phyloP scores from a whole-genome alignment of 495 filamentous ascomycete species.

The Daldinia vernicosa region DNA sequence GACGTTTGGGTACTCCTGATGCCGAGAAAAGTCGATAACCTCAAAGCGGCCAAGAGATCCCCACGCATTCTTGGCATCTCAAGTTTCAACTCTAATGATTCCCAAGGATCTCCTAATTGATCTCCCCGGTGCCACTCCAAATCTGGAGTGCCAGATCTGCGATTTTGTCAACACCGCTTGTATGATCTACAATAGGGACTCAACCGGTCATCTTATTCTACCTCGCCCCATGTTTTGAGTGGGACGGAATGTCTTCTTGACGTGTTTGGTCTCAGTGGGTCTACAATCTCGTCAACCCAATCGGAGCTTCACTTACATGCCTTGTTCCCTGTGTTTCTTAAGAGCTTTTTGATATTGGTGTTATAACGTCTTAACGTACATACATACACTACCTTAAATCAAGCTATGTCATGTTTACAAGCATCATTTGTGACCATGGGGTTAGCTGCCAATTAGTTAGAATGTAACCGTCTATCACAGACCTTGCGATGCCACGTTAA shows the following conservation, averaged over 20 bases:
- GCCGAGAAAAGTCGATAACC: slow-evolving; percentile 36
- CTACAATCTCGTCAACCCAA: slow-evolving; percentile 24
- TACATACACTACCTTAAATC: slow-evolving; percentile 2
- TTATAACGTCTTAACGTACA: slow-evolving; percentile 3
- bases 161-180: slow-evolving; percentile 21
- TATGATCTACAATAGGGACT: slow-evolving; percentile 37
- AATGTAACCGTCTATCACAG: slow-evolving; percentile 24
- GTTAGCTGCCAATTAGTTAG: not conserved
- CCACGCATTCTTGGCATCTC: slow-evolving; percentile 38
- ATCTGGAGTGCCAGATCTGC: slow-evolving; percentile 29
- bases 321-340: slow-evolving; percentile 30
- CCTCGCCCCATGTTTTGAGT: slow-evolving; percentile 32
- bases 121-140: slow-evolving; percentile 25
- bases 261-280: slow-evolving; percentile 38
- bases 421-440: slow-evolving; percentile 9
- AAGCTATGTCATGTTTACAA: slow-evolving; percentile 14
- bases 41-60: slow-evolving; percentile 26
- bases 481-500: slow-evolving; percentile 21
- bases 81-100: slow-evolving; percentile 36
- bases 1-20: slow-evolving; percentile 30
- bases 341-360: slow-evolving; percentile 19
- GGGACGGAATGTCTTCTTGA: slow-evolving; percentile 28
- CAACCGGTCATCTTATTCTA: slow-evolving; percentile 30
- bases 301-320: slow-evolving; percentile 18
- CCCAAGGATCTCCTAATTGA: slow-evolving; percentile 39